A percentile compares a stretch with the other conserved stretches of the same genome.
These are phyloP conservation scores for Vitis cinerea DNA, from an alignment of 164 flowering plant species.

Conservation along the genomic window DNA sequence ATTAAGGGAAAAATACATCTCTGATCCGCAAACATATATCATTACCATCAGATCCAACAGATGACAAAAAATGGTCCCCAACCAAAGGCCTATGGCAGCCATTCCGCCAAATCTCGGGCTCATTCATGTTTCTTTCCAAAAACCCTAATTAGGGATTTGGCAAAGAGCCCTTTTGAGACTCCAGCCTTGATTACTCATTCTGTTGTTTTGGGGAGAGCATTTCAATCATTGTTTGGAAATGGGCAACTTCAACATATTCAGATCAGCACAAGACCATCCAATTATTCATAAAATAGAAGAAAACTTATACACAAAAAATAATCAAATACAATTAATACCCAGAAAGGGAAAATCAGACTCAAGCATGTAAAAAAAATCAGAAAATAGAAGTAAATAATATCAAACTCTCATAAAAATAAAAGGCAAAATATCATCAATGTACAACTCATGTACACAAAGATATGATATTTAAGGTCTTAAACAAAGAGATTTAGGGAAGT, in stretches of 20 bases:
- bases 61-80: conserved; percentile 27
- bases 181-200: conserved; percentile 55
- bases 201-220: conserved; percentile 22
- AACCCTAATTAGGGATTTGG: conserved; percentile 12
- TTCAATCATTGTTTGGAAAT: conserved; percentile 11
- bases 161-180: conserved; percentile 46
- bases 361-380: too few relatives aligned
- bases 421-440: too few relatives aligned
- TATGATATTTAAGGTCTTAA: too few relatives aligned
- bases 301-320: too few relatives aligned
- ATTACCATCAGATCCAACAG: conserved; percentile 5
- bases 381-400: too few relatives aligned
- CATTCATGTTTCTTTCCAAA: conserved; percentile 41
- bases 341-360: too few relatives aligned
- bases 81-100: conserved; percentile 73
- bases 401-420: too few relatives aligned
- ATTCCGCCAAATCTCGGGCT: conserved; percentile 59
- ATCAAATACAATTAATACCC: too few relatives aligned
- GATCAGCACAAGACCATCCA: background rate
- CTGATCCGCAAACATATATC: background rate
- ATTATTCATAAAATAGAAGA: background rate
- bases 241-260: background rate
- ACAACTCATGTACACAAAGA: too few relatives aligned
- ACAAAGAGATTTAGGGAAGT: too few relatives aligned
- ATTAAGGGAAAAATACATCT: background rate